Evolutionary conservation across 2,329 filamentous ascomycete genomes (phyloP).

Genomic region (Aureobasidium sp.): DNA sequence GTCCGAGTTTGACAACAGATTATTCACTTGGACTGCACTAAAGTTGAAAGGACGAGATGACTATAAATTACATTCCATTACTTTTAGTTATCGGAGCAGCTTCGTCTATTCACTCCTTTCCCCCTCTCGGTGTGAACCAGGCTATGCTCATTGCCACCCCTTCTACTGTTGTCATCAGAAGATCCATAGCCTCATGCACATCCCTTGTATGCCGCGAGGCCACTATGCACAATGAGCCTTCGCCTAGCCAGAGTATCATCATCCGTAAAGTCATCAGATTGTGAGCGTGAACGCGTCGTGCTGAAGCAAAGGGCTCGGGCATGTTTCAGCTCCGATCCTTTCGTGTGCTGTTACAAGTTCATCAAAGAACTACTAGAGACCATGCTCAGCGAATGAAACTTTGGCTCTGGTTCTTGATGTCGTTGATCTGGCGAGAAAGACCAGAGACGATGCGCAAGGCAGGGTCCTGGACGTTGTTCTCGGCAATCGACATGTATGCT

Average conservation of each 20-base stretch:
- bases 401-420: slow-evolving; percentile 15
- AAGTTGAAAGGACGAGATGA: too few species aligned
- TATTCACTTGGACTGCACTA: too few species aligned
- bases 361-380: background rate
- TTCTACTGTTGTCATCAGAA: background rate
- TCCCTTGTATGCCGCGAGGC: background rate
- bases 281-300: background rate
- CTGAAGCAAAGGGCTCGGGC: background rate
- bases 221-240: background rate
- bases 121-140: background rate
- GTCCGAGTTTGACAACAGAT: background rate
- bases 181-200: background rate
- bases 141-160: background rate
- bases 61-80: background rate
- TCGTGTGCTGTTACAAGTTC: background rate
- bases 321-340: background rate
- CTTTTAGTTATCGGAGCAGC: background rate
- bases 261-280: background rate
- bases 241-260: background rate
- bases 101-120: background rate
- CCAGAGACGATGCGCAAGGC: slow-evolving; percentile 27
- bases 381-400: background rate
- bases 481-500: slow-evolving; percentile 48
- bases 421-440: slow-evolving; percentile 23
- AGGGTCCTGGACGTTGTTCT: slow-evolving; percentile 43